A percentile compares a stretch with the other conserved stretches of the same genome.
These are phyloP conservation scores for Nothophoma quercina DNA, from an alignment of 2,329 filamentous ascomycete genomes.

Conservation along the genomic window DNA sequence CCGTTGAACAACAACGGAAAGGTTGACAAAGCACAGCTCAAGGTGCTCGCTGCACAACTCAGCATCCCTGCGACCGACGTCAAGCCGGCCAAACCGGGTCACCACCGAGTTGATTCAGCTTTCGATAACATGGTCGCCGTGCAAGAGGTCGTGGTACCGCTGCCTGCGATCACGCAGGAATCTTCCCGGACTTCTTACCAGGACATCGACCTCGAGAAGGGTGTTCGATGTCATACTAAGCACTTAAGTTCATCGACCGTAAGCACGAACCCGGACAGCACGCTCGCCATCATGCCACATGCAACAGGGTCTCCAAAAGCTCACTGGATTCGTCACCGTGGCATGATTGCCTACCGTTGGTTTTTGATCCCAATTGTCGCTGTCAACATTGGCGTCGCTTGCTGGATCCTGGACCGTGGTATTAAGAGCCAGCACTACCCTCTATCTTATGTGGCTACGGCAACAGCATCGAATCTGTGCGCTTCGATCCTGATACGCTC, in stretches of 20 bases:
- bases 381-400: constrained; percentile 38
- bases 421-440: constrained; percentile 33
- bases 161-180: neutral
- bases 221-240: constrained; percentile 13
- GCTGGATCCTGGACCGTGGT: constrained; percentile 36
- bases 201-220: constrained; percentile 23
- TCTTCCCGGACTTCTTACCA: neutral
- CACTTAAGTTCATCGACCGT: constrained; percentile 20
- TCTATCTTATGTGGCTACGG: constrained; percentile 41
- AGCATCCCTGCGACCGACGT: constrained; percentile 7
- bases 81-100: constrained; percentile 1
- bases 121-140: constrained; percentile 16
- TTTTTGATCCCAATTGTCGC: constrained; percentile 40
- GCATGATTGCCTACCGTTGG: constrained; percentile 42
- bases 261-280: constrained; percentile 19
- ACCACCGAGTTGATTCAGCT: constrained; percentile 12
- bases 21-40: constrained; percentile 61
- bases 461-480: constrained; percentile 49
- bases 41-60: constrained; percentile 29
- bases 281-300: constrained; percentile 9
- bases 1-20: constrained; percentile 65
- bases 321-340: constrained; percentile 42
- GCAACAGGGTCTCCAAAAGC: constrained; percentile 21
- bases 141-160: constrained; percentile 10
- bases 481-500: constrained; percentile 45